These are phyloP conservation scores for Cryphonectria radicalis DNA, from an alignment of 2,329 filamentous ascomycete species.

Conservation along the genomic window DNA sequence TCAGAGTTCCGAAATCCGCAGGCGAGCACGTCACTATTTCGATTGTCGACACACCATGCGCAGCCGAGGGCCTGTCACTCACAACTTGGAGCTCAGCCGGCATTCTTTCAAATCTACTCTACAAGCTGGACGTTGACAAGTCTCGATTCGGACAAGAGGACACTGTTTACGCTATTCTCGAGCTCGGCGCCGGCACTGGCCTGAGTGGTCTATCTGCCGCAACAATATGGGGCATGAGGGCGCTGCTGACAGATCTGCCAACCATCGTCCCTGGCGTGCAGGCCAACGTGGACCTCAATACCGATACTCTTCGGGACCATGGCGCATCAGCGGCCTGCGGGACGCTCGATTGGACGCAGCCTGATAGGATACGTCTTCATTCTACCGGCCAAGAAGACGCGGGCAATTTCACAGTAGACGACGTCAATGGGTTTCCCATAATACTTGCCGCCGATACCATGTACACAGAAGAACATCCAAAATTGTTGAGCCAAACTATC, in stretches of 20 bases:
- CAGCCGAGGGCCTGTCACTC: conserved; percentile 24
- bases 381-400: neutral
- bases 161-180: conserved; percentile 18
- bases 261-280: conserved; percentile 28
- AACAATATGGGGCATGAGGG: conserved; percentile 19
- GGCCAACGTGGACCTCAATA: conserved; percentile 26
- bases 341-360: conserved; percentile 26
- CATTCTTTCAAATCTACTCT: conserved; percentile 26
- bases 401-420: conserved; percentile 10
- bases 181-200: conserved; percentile 29
- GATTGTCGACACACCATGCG: conserved; percentile 26
- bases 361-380: conserved; percentile 15
- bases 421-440: conserved; percentile 24
- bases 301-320: conserved; percentile 4
- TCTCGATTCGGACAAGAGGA: conserved; percentile 1
- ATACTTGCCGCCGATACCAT: conserved; percentile 27
- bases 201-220: conserved; percentile 24
- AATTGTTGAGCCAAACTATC: conserved; percentile 25
- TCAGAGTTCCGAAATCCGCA: conserved; percentile 15
- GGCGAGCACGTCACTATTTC: conserved; percentile 15
- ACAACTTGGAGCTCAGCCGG: conserved; percentile 29
- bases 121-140: conserved; percentile 19
- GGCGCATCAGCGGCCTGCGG: conserved; percentile 19
- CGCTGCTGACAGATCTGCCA: conserved; percentile 26
- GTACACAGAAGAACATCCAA: conserved; percentile 28